These are phyloP conservation scores for Leptomonas seymouri DNA, from an alignment of 208 protist genomes.

Conservation along the genomic window DNA sequence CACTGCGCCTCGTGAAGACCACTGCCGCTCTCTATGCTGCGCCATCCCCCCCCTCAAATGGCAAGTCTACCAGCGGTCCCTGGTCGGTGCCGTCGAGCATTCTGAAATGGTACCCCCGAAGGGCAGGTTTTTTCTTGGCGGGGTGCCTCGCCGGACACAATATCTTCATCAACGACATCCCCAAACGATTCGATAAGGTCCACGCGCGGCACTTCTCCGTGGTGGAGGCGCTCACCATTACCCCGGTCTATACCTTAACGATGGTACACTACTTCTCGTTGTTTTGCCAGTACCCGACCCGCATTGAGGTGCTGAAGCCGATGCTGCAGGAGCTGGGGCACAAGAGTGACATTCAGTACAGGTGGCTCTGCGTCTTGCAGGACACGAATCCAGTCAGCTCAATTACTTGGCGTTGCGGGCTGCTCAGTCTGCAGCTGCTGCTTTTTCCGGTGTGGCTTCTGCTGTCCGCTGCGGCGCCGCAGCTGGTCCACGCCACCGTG, in stretches of 20 bases:
- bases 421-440: conserved; percentile 54
- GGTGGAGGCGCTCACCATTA: conserved; percentile 64
- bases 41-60: conserved; percentile 5
- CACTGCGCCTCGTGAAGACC: not conserved
- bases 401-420: conserved; percentile 51
- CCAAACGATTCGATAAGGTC: conserved; percentile 64
- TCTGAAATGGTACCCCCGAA: conserved; percentile 60
- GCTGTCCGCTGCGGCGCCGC: conserved; percentile 58
- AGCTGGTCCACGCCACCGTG: conserved; percentile 77
- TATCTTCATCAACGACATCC: conserved; percentile 73
- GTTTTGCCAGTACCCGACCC: conserved; percentile 70
- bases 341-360: conserved; percentile 55
- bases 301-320: conserved; percentile 40
- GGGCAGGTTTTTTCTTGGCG: conserved; percentile 68
- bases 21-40: conserved; percentile 9
- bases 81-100: conserved; percentile 27
- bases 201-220: conserved; percentile 80
- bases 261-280: conserved; percentile 88
- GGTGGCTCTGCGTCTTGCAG: conserved; percentile 56
- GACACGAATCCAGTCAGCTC: conserved; percentile 43
- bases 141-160: conserved; percentile 80
- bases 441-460: conserved; percentile 75
- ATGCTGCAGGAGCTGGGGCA: conserved; percentile 53
- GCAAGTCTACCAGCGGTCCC: conserved; percentile 9
- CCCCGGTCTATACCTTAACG: conserved; percentile 70